phyloP scores from a whole-genome alignment of 495 filamentous ascomycete genomes.

The Neurospora terricola region DNA sequence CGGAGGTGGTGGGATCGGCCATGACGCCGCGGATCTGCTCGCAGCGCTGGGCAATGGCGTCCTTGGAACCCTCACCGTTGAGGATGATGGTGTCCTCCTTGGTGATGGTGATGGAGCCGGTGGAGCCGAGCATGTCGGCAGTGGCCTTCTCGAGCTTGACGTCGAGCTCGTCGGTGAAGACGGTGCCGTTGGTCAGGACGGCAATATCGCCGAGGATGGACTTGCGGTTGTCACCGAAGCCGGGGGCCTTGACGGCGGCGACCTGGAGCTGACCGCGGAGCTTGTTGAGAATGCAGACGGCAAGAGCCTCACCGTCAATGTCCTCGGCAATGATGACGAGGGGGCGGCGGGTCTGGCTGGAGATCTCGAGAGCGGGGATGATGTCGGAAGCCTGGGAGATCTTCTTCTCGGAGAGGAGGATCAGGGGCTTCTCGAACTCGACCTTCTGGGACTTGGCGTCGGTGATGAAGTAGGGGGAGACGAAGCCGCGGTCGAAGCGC shows the following conservation, averaged over 20 bases:
- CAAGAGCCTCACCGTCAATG: constrained; percentile 96
- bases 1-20: constrained; percentile 82
- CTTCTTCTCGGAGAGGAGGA: constrained; percentile 99
- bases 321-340: constrained; percentile 98
- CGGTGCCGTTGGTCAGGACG: constrained; percentile 89
- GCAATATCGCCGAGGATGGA: constrained; percentile 94
- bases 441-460: constrained; percentile 97
- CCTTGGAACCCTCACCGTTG: constrained; percentile 95
- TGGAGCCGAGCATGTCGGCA: constrained; percentile 89
- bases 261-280: constrained; percentile 98
- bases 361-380: constrained; percentile 92
- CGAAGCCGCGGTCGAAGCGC: constrained; percentile 97
- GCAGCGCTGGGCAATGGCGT: constrained; percentile 85
- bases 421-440: constrained; percentile 98
- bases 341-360: constrained; percentile 87
- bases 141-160: constrained; percentile 98
- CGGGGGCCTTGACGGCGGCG: constrained; percentile 95
- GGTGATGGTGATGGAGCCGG: constrained; percentile 97
- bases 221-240: constrained; percentile 99
- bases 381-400: constrained; percentile 98
- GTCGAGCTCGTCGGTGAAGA: constrained; percentile 97
- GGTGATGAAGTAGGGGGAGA: constrained; percentile 99
- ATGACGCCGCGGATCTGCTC: constrained; percentile 99
- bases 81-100: constrained; percentile 99
- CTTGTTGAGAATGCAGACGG: constrained; percentile 99